These are phyloP conservation scores for Pichia inconspicua DNA, from an alignment of 1,139 yeast genomes.

Conservation along the genomic window DNA sequence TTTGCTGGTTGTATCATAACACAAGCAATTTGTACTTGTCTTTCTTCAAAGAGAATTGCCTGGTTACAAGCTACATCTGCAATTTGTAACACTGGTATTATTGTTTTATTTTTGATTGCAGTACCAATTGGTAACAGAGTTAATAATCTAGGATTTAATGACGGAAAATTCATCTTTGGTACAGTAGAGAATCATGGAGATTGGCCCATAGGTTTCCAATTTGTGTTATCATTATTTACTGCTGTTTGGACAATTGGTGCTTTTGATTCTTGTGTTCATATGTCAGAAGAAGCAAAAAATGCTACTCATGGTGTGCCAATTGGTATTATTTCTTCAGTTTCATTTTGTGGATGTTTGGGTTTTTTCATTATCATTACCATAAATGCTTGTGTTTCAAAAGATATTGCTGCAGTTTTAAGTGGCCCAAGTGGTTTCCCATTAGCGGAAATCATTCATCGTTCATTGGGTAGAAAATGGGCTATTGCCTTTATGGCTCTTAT, in stretches of 20 bases:
- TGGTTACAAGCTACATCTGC: slow-evolving; percentile 55
- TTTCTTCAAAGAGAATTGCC: slow-evolving; percentile 47
- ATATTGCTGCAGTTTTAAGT: slow-evolving; percentile 37
- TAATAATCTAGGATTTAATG: slow-evolving; percentile 30
- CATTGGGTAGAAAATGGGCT: slow-evolving; percentile 66
- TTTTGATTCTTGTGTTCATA: slow-evolving; percentile 66
- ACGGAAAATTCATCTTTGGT: slow-evolving; percentile 47
- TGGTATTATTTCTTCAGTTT: slow-evolving; percentile 53
- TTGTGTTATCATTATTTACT: slow-evolving; percentile 49
- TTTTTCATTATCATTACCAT: slow-evolving; percentile 49
- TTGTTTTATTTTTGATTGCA: slow-evolving; percentile 56
- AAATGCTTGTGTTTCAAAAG: slow-evolving; percentile 50
- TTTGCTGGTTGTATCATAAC: slow-evolving; percentile 44
- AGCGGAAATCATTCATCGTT: slow-evolving; percentile 60
- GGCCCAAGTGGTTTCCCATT: slow-evolving; percentile 46
- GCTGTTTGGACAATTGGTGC: slow-evolving; percentile 64
- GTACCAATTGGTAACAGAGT: slow-evolving; percentile 46
- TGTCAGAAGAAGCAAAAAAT: slow-evolving; percentile 63
- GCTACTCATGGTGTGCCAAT: slow-evolving; percentile 66
- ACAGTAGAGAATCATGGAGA: slow-evolving; percentile 44
- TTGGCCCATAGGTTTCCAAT: slow-evolving; percentile 67
- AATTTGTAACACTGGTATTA: slow-evolving; percentile 44
- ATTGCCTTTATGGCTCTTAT: slow-evolving; percentile 55
- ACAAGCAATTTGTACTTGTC: slow-evolving; percentile 40
- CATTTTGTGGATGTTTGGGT: slow-evolving; percentile 56